These are phyloP conservation scores for Metschnikowia bowlesiae DNA, from an alignment of 805 yeast species.

Conservation along the genomic window DNA sequence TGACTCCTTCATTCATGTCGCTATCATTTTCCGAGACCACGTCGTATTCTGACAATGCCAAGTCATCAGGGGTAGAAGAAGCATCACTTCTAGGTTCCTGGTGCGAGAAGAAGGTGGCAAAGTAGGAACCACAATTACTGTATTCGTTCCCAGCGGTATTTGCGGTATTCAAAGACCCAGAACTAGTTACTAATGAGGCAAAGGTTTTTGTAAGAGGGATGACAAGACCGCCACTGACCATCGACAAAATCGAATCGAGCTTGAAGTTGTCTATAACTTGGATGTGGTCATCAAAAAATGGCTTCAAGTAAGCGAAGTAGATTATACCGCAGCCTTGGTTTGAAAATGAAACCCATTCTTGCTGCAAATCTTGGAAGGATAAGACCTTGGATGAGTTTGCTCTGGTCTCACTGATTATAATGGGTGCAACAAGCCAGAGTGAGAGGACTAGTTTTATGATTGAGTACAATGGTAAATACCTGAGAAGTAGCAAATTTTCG, in stretches of 20 bases:
- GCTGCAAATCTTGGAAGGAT: constrained; percentile 14
- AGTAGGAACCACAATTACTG: background rate
- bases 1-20: background rate
- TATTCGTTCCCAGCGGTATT: background rate
- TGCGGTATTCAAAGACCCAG: background rate
- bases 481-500: constrained; percentile 41
- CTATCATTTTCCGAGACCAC: constrained; percentile 25
- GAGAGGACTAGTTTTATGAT: constrained; percentile 55
- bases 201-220: background rate
- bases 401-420: constrained; percentile 45
- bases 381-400: constrained; percentile 8
- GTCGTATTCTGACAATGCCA: constrained; percentile 35
- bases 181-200: background rate
- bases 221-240: constrained; percentile 6
- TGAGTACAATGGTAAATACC: constrained; percentile 20
- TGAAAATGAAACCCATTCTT: constrained; percentile 27
- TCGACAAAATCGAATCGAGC: constrained; percentile 7
- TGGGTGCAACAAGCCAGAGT: constrained; percentile 41
- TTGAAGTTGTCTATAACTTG: constrained; percentile 8
- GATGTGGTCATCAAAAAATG: constrained; percentile 25
- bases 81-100: background rate
- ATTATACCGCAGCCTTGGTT: constrained; percentile 31
- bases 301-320: constrained; percentile 25
- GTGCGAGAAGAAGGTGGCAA: background rate
- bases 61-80: background rate